Evolutionary conservation across 495 filamentous ascomycete genomes (phyloP).

Genomic region (Delitschia confertaspora): DNA sequence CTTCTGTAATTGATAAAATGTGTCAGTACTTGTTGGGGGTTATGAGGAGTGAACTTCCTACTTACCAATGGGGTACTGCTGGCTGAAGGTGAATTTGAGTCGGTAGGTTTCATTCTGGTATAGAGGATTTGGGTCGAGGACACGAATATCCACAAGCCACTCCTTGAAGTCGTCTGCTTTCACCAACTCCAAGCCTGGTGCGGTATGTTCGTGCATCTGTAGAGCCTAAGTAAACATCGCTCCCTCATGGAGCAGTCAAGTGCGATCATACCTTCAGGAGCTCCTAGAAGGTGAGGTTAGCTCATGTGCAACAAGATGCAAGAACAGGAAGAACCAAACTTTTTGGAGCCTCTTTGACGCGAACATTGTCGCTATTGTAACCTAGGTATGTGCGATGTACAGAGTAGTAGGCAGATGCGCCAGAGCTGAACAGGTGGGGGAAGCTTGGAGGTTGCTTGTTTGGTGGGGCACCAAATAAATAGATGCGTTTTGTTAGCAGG

Average conservation of each 20-base stretch:
- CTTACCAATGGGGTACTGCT: constrained; percentile 83
- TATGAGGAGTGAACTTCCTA: constrained; percentile 4
- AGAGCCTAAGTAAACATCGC: neutral
- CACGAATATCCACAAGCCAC: constrained; percentile 88
- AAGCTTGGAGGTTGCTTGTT: too few relatives aligned
- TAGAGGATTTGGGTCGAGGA: constrained; percentile 85
- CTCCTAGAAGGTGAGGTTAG: constrained; percentile 22
- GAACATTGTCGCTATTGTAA: constrained; percentile 28
- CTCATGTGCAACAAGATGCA: neutral
- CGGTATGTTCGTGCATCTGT: constrained; percentile 34
- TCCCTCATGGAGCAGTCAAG: neutral
- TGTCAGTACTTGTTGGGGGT: too few relatives aligned
- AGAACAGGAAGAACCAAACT: constrained; percentile 11
- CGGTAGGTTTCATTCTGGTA: constrained; percentile 75
- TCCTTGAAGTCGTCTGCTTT: constrained; percentile 72
- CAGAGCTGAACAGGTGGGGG: too few relatives aligned
- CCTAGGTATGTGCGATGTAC: too few relatives aligned
- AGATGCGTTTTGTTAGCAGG: too few relatives aligned
- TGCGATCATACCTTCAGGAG: constrained; percentile 24
- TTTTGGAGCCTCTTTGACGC: constrained; percentile 30
- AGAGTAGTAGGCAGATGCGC: too few relatives aligned
- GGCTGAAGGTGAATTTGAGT: constrained; percentile 75
- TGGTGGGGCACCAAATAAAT: too few relatives aligned
- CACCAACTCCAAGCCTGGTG: constrained; percentile 66
- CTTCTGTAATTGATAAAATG: constrained; percentile 50